Evolutionary conservation across 2,329 filamentous ascomycete species (phyloP).

Genomic region (Thermochaetoides dissita): DNA sequence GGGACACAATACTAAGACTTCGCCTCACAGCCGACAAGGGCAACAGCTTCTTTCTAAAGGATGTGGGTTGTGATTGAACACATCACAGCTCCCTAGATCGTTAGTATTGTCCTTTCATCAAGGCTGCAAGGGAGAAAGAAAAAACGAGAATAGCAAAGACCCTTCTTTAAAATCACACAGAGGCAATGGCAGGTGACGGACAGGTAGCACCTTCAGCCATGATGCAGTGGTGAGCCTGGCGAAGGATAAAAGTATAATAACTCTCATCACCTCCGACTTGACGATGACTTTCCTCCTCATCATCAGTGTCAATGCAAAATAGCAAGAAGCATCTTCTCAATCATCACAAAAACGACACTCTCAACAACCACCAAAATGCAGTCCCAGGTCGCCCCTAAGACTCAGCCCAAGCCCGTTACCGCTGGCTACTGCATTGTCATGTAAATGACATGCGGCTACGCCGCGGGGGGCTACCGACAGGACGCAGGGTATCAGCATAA

Average conservation of each 20-base stretch:
- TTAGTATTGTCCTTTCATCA: background rate
- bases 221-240: background rate
- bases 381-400: slow-evolving; percentile 18
- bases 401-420: slow-evolving; percentile 17
- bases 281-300: slow-evolving; percentile 8
- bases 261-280: slow-evolving; percentile 3
- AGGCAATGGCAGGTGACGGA: too few relatives aligned
- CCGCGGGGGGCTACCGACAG: too few relatives aligned
- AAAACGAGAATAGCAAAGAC: background rate
- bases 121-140: background rate
- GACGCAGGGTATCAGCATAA: too few relatives aligned
- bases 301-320: slow-evolving; percentile 13
- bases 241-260: slow-evolving; percentile 14
- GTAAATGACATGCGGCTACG: slow-evolving; percentile 19
- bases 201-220: background rate
- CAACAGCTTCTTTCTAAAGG: slow-evolving; percentile 1
- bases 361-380: slow-evolving; percentile 21
- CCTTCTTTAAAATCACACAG: background rate
- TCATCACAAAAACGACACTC: slow-evolving; percentile 12
- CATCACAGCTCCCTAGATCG: background rate
- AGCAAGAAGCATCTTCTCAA: slow-evolving; percentile 8
- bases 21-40: background rate
- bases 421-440: slow-evolving; percentile 22
- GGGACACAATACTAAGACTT: slow-evolving; percentile 10
- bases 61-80: background rate